Conservation (phyloP, 306 rosid species). For the Pterocarpus santalinus region DNA sequence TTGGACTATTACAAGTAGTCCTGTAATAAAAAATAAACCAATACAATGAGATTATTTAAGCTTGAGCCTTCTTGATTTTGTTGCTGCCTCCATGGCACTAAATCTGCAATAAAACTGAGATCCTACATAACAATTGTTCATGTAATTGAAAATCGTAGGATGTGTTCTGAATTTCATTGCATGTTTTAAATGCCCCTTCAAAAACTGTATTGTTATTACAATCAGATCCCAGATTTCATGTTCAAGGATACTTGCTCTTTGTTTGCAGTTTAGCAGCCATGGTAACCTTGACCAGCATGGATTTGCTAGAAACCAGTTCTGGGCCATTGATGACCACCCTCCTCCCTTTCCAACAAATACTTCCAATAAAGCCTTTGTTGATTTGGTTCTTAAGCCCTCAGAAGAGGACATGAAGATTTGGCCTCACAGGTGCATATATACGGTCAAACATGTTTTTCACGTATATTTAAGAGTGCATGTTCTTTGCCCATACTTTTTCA, state of each 20-base stretch:
- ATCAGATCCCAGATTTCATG: slow-evolving; percentile 23
- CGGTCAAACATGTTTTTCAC: neutral
- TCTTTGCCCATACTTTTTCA: neutral
- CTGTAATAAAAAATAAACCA: slow-evolving; percentile 3
- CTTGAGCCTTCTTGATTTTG: slow-evolving; percentile 21
- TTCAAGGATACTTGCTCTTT: slow-evolving; percentile 48
- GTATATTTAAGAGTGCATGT: too few species aligned
- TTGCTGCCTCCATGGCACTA: neutral
- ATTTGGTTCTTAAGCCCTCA: slow-evolving; percentile 83
- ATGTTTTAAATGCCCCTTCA: slow-evolving; percentile 15
- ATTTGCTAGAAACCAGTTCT: slow-evolving; percentile 84
- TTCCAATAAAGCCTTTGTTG: slow-evolving; percentile 71
- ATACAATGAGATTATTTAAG: neutral
- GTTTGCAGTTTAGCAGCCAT: slow-evolving; percentile 73
- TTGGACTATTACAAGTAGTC: slow-evolving; percentile 14
- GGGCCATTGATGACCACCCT: slow-evolving; percentile 74
- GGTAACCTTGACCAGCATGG: slow-evolving; percentile 87
- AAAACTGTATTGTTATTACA: slow-evolving; percentile 19
- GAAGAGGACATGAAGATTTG: slow-evolving; percentile 73
- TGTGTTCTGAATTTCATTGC: slow-evolving; percentile 19
- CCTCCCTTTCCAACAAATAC: slow-evolving; percentile 78
- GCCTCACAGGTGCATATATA: slow-evolving; percentile 63
- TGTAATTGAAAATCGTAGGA: neutral
- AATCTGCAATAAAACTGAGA: neutral
- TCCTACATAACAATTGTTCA: neutral